Evolutionary conservation across 2,329 filamentous ascomycete species (phyloP).

Genomic region (Penicillium janthinellum): DNA sequence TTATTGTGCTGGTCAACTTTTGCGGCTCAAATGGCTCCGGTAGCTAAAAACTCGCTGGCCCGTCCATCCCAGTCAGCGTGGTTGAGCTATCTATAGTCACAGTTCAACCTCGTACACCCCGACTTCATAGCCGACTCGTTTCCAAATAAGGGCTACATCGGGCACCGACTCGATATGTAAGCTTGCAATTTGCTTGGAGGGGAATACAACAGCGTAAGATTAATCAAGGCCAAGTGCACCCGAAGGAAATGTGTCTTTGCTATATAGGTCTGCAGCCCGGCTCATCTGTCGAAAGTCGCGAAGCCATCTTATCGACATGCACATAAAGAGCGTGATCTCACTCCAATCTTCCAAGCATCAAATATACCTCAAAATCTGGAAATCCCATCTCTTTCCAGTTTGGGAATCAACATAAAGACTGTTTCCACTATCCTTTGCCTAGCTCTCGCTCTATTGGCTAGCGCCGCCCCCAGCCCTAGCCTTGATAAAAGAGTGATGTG

Average conservation of each 20-base stretch:
- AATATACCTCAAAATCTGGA: not conserved
- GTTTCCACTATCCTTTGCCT: not conserved
- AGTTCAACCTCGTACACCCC: not conserved
- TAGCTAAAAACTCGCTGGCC: not conserved
- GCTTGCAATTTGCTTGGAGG: not conserved
- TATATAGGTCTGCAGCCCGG: not conserved
- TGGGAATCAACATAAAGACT: not conserved
- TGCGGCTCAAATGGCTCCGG: not conserved
- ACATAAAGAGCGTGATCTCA: not conserved
- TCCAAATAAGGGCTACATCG: too few species aligned
- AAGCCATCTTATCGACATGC: not conserved
- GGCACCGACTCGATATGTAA: too few species aligned
- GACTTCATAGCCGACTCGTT: not conserved
- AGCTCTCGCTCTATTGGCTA: not conserved
- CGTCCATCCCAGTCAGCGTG: not conserved
- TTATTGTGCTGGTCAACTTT: not conserved
- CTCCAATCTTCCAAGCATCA: not conserved
- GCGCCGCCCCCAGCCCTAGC: not conserved
- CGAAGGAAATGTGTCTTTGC: not conserved
- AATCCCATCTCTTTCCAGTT: not conserved
- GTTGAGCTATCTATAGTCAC: not conserved
- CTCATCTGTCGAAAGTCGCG: not conserved
- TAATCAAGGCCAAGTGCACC: not conserved
- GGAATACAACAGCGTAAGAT: too few species aligned
- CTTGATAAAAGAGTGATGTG: not conserved